Evolutionary conservation across 2,329 filamentous ascomycete species (phyloP).

Genomic region (Davidsoniella neocaledoniae): DNA sequence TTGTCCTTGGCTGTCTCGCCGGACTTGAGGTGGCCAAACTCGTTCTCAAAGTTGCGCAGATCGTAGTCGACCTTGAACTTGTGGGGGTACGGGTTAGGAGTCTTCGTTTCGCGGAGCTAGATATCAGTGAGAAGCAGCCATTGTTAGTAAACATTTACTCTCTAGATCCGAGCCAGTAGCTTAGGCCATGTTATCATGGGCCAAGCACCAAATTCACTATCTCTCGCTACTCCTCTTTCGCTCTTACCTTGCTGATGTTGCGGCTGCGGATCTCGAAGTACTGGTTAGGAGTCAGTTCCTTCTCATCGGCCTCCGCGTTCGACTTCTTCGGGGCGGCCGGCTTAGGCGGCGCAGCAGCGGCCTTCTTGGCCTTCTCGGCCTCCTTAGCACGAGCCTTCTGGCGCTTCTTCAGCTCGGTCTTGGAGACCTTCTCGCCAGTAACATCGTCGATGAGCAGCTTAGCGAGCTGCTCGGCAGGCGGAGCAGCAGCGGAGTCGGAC

Average conservation of each 20-base stretch:
- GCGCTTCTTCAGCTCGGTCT: constrained; percentile 85
- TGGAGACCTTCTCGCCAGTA: constrained; percentile 75
- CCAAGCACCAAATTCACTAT: no score
- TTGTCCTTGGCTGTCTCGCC: constrained; percentile 67
- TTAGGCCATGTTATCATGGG: no score
- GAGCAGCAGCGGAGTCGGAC: constrained; percentile 21
- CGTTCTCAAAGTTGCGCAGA: constrained; percentile 59
- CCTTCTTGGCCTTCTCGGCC: constrained; percentile 77
- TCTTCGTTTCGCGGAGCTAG: constrained; percentile 48
- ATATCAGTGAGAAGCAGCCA: not conserved
- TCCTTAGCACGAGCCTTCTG: constrained; percentile 81
- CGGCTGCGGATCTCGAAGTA: constrained; percentile 95
- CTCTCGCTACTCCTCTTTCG: not conserved
- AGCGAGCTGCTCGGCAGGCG: constrained; percentile 36
- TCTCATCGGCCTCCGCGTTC: constrained; percentile 50
- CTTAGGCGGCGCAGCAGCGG: constrained; percentile 44
- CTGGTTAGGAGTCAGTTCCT: constrained; percentile 41
- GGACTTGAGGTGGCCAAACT: constrained; percentile 70
- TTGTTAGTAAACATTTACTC: not conserved
- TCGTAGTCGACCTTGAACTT: constrained; percentile 77
- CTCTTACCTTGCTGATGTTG: constrained; percentile 45
- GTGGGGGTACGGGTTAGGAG: constrained; percentile 82
- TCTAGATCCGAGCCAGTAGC: no score
- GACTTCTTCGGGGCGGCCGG: constrained; percentile 52
- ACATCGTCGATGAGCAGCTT: constrained; percentile 81